phyloP scores from a whole-genome alignment of 306 rosid species.

The Morella rubra region DNA sequence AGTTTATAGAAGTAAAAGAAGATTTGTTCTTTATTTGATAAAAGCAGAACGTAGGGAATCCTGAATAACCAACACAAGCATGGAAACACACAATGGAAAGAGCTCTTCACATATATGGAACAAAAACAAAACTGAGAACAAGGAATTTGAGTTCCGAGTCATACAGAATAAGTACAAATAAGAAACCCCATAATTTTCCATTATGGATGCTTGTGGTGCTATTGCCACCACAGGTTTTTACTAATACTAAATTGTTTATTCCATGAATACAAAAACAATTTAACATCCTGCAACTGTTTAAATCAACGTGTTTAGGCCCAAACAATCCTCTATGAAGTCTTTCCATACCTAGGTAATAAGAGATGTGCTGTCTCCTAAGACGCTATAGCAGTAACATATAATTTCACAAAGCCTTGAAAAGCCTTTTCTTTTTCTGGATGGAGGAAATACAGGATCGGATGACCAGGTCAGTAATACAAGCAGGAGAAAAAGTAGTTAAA shows the following conservation, averaged over 20 bases:
- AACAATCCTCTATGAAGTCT: neutral
- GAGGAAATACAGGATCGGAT: neutral
- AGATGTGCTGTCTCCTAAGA: neutral
- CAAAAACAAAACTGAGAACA: neutral
- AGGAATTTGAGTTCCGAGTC: neutral
- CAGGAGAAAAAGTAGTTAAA: neutral
- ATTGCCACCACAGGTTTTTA: conserved; percentile 5
- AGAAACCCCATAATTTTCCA: neutral
- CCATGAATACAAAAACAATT: neutral
- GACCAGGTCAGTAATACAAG: neutral
- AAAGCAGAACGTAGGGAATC: neutral
- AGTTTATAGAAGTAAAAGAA: conserved; percentile 29
- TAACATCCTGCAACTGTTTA: neutral
- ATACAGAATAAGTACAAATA: neutral
- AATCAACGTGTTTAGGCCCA: neutral
- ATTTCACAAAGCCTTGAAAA: neutral
- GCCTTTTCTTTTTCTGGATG: neutral
- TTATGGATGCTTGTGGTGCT: neutral
- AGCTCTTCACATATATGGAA: neutral
- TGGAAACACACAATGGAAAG: neutral
- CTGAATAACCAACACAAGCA: neutral
- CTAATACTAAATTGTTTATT: neutral
- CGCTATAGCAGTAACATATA: neutral
- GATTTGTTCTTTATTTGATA: conserved; percentile 16
- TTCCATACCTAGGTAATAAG: neutral